Conservation (phyloP, 441 rosid species). For the Aleurites moluccanus region DNA sequence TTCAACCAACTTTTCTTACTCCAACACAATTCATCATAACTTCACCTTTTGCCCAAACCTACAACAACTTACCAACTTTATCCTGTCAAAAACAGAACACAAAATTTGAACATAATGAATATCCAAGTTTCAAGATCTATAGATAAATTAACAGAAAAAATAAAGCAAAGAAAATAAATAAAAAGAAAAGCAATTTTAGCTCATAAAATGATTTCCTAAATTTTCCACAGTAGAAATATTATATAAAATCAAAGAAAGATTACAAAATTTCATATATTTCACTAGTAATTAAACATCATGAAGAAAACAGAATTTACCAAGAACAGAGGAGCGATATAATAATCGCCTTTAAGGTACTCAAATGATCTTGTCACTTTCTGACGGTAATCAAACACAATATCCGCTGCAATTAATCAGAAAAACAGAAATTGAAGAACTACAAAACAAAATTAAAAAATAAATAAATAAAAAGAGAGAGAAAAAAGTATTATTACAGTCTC, state of each 20-base stretch:
- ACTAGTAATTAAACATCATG: not conserved
- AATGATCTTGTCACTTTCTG: constrained; percentile 88
- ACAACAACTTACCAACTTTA: constrained; percentile 82
- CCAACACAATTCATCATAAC: constrained; percentile 32
- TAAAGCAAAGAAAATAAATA: not conserved
- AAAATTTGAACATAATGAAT: constrained; percentile 19
- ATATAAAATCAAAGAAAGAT: not conserved
- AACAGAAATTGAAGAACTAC: not conserved
- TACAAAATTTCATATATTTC: not conserved
- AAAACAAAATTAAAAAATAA: constrained; percentile 5
- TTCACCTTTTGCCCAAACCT: constrained; percentile 36
- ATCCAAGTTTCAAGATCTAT: constrained; percentile 7
- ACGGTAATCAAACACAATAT: constrained; percentile 93
- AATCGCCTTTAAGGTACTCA: constrained; percentile 88
- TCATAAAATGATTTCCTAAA: no score
- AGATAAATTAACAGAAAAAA: not conserved
- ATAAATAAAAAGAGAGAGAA: not conserved
- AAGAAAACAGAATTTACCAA: constrained; percentile 40
- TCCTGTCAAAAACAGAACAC: constrained; percentile 55
- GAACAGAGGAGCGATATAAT: constrained; percentile 84
- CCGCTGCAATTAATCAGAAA: constrained; percentile 46
- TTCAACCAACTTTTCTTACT: constrained; percentile 33
- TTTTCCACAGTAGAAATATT: not conserved
- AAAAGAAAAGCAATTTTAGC: not conserved
- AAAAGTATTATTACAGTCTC: constrained; percentile 55